Evolutionary conservation across 768 basidiomycete species (phyloP).

Genomic region (Daedaleopsis sinensis): DNA sequence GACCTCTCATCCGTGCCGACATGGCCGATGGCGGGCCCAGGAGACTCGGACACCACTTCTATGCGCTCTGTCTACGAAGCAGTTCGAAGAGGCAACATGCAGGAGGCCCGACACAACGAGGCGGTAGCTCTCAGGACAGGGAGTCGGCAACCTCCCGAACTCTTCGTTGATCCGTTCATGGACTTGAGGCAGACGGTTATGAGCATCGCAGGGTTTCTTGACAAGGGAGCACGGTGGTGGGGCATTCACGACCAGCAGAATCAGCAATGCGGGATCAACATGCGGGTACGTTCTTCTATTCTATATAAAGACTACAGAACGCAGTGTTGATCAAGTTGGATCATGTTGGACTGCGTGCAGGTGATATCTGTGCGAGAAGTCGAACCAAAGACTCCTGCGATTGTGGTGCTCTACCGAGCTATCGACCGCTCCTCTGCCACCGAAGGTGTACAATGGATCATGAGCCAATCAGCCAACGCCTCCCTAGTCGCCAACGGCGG

Average conservation of each 20-base stretch:
- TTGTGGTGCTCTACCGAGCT: constrained; percentile 14
- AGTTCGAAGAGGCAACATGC: not conserved
- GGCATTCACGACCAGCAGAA: constrained; percentile 10
- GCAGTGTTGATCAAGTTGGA: not conserved
- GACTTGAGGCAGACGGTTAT: constrained; percentile 19
- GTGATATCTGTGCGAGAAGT: constrained; percentile 9
- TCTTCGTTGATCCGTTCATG: constrained; percentile 14
- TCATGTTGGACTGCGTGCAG: not conserved
- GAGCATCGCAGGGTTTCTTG: constrained; percentile 4
- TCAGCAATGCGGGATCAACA: constrained; percentile 10
- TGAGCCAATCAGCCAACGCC: not conserved
- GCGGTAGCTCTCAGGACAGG: too few relatives aligned
- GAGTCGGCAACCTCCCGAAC: too few relatives aligned
- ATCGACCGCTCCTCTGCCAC: not conserved
- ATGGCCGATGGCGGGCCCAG: not conserved
- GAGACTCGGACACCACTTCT: not conserved
- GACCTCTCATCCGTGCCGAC: not conserved
- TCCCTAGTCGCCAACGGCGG: not conserved
- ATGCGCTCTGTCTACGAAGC: too few relatives aligned
- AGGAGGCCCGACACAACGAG: not conserved
- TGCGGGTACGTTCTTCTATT: constrained; percentile 10
- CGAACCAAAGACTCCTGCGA: constrained; percentile 5
- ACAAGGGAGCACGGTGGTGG: constrained; percentile 3
- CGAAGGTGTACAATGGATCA: not conserved
- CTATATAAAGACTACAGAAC: not conserved